A percentile compares a stretch with the other conserved stretches of the same genome.
phyloP scores from a whole-genome alignment of 768 basidiomycete species.

The Porpolomopsis calyptriformis region DNA sequence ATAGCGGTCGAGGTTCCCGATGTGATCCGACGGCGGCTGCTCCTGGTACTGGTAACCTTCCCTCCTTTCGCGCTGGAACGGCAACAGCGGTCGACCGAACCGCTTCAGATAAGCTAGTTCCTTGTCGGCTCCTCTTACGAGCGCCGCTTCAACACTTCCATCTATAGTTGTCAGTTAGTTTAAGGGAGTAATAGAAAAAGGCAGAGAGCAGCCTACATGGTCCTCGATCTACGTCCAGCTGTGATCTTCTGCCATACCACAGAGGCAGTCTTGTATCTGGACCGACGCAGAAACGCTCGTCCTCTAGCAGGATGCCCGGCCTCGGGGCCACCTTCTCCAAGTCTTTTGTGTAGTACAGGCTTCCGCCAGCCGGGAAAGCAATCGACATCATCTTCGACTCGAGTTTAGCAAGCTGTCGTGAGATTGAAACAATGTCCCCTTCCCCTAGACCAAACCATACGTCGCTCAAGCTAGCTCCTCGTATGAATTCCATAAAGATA shows the following conservation, averaged over 20 bases:
- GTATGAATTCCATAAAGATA: slow-evolving; percentile 36
- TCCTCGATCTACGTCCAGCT: slow-evolving; percentile 40
- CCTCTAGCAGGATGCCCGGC: slow-evolving; percentile 25
- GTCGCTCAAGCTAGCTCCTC: slow-evolving; percentile 32
- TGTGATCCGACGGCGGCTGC: slow-evolving; percentile 34
- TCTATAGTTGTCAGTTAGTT: slow-evolving; percentile 32
- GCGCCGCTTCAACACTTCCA: slow-evolving; percentile 30
- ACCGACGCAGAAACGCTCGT: slow-evolving; percentile 35
- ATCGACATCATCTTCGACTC: slow-evolving; percentile 39
- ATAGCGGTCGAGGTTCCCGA: slow-evolving; percentile 39
- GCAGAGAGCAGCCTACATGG: slow-evolving; percentile 35
- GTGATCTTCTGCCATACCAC: slow-evolving; percentile 41
- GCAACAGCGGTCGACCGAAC: slow-evolving; percentile 39
- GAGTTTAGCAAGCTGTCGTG: slow-evolving; percentile 35
- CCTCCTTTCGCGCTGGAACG: slow-evolving; percentile 33
- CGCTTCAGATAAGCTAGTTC: slow-evolving; percentile 37
- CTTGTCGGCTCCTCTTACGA: slow-evolving; percentile 32
- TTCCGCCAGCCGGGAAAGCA: slow-evolving; percentile 40
- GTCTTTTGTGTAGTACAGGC: slow-evolving; percentile 38
- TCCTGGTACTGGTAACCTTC: slow-evolving; percentile 33
- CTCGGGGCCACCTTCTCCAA: slow-evolving; percentile 28
- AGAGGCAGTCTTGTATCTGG: slow-evolving; percentile 33
- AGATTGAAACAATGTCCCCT: slow-evolving; percentile 29
- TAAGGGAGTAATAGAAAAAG: slow-evolving; percentile 18
- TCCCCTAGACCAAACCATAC: slow-evolving; percentile 30